Evolutionary conservation across 2,329 filamentous ascomycete genomes (phyloP).

Genomic region (Hypoxylon sp.): DNA sequence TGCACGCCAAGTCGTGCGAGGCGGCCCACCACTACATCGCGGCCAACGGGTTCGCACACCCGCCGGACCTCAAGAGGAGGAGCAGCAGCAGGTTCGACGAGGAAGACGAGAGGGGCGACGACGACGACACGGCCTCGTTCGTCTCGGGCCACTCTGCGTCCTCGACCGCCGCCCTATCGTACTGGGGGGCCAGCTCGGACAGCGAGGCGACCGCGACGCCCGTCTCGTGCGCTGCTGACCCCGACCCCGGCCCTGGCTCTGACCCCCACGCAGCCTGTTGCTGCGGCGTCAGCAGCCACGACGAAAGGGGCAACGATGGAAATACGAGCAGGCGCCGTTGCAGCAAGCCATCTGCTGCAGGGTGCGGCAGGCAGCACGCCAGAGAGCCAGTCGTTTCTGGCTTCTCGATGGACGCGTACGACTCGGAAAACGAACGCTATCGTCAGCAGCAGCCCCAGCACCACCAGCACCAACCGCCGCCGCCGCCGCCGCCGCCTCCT

Average conservation of each 20-base stretch:
- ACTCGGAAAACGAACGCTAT: conserved; percentile 21
- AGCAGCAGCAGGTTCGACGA: conserved; percentile 22
- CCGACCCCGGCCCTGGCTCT: too few species aligned
- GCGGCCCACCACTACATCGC: conserved; percentile 40
- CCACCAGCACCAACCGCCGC: not conserved
- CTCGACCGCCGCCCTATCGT: conserved; percentile 38
- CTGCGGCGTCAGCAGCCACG: not conserved
- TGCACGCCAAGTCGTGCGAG: conserved; percentile 43
- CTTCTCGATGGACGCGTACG: conserved; percentile 3
- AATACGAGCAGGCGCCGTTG: conserved; percentile 8
- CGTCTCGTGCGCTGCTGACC: conserved; percentile 18
- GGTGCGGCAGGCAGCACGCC: conserved; percentile 1
- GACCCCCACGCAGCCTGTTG: conserved; percentile 2
- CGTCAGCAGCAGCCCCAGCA: not conserved
- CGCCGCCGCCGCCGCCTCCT: conserved; percentile 1
- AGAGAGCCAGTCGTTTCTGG: not conserved
- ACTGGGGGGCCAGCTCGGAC: conserved; percentile 41
- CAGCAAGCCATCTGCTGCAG: conserved; percentile 7
- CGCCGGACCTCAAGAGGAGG: conserved; percentile 31
- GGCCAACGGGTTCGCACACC: conserved; percentile 40
- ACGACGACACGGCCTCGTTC: conserved; percentile 39
- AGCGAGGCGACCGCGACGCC: conserved; percentile 37
- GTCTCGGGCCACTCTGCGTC: conserved; percentile 38
- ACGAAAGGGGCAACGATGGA: conserved; percentile 14
- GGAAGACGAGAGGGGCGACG: conserved; percentile 18